Conservation (phyloP, 1,284 basidiomycete genomes). For the Ceratobasidium sp. region DNA sequence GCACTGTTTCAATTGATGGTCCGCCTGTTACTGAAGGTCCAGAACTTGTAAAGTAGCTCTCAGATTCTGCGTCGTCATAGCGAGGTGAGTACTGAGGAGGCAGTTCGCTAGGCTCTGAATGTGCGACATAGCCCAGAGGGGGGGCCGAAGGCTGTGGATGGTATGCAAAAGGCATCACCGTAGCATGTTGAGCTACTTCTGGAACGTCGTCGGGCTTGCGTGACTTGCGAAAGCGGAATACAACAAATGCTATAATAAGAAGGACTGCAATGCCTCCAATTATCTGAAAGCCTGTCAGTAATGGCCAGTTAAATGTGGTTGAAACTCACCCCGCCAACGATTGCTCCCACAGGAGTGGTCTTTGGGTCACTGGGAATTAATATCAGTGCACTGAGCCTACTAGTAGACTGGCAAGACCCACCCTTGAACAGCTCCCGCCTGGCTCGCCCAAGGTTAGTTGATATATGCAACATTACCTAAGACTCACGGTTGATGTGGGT, state of each 20-base stretch:
- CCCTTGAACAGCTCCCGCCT: background rate
- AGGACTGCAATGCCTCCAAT: background rate
- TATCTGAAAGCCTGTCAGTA: constrained; percentile 11
- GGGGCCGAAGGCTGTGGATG: background rate
- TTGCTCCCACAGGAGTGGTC: background rate
- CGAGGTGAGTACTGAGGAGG: constrained; percentile 12
- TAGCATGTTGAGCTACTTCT: background rate
- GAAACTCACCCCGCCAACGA: constrained; percentile 16
- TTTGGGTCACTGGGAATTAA: background rate
- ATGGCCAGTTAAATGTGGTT: too few relatives aligned
- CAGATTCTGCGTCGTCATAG: background rate
- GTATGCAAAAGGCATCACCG: constrained; percentile 5
- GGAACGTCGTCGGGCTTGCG: background rate
- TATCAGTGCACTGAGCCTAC: background rate
- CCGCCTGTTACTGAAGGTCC: background rate
- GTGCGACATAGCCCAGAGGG: background rate
- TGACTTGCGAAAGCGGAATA: background rate
- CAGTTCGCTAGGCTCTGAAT: background rate
- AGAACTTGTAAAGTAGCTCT: background rate
- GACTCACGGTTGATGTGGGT: background rate
- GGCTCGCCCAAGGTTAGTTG: background rate
- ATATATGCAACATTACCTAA: background rate
- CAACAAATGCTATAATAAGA: background rate
- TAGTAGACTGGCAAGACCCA: background rate
- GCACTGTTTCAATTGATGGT: background rate